Percentiles rank a stretch among this genome's conserved stretches.
These are phyloP conservation scores for Calonectria ilicicola DNA, from an alignment of 2,329 filamentous ascomycete genomes.

Conservation along the genomic window DNA sequence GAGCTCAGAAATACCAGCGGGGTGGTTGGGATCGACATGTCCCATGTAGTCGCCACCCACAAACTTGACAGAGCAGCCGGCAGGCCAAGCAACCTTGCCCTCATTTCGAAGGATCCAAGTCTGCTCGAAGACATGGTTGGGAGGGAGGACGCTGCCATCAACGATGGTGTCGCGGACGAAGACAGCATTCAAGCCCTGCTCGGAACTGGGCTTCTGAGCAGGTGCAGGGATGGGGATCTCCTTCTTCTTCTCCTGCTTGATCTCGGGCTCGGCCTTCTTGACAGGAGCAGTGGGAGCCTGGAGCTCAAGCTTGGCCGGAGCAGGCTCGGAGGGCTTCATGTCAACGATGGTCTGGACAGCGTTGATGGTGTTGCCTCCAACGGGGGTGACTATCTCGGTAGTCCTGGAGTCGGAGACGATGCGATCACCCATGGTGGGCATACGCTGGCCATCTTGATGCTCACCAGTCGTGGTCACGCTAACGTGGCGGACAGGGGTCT, in stretches of 20 bases:
- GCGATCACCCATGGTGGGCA: conserved; percentile 79
- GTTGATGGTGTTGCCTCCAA: conserved; percentile 61
- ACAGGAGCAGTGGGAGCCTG: not conserved
- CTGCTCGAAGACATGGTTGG: conserved; percentile 84
- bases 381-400: conserved; percentile 57
- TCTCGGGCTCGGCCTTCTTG: conserved; percentile 42
- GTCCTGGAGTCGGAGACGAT: conserved; percentile 57
- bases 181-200: conserved; percentile 60
- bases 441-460: conserved; percentile 73
- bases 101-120: conserved; percentile 93
- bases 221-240: conserved; percentile 13
- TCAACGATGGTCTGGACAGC: conserved; percentile 79
- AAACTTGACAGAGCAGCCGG: conserved; percentile 90
- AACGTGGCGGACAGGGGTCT: conserved; percentile 89
- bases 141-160: conserved; percentile 80
- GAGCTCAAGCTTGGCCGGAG: conserved; percentile 12
- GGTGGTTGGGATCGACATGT: conserved; percentile 83
- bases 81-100: conserved; percentile 83
- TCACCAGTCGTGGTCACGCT: conserved; percentile 88
- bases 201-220: conserved; percentile 25
- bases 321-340: conserved; percentile 35
- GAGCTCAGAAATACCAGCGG: conserved; percentile 82
- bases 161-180: conserved; percentile 83
- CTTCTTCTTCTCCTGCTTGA: conserved; percentile 33
- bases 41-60: conserved; percentile 98